Conservation (phyloP, 2,329 filamentous ascomycete species). For the Hawksworthiomyces lignivorus region DNA sequence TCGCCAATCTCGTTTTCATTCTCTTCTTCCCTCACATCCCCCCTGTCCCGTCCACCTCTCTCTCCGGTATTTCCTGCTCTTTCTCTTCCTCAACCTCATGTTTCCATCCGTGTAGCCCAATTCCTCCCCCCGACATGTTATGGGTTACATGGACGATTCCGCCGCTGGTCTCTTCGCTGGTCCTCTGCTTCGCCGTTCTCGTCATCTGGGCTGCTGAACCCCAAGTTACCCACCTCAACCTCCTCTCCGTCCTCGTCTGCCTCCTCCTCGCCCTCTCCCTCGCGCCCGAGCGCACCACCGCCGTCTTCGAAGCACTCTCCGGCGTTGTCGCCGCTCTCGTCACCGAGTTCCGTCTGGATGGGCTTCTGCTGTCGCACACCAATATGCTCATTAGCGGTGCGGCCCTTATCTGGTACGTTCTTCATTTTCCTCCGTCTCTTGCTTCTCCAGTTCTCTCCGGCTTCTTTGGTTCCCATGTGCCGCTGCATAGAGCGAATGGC, state of each 20-base stretch:
- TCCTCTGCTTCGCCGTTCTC: conserved; percentile 34
- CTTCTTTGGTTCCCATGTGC: not conserved
- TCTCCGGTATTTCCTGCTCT: no score
- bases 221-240: conserved; percentile 33
- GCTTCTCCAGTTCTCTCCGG: not conserved
- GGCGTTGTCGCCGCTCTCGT: conserved; percentile 25
- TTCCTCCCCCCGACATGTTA: conserved; percentile 36
- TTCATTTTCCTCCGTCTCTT: not conserved
- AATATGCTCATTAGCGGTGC: conserved; percentile 48
- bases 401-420: conserved; percentile 43
- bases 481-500: no score
- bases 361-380: conserved; percentile 39
- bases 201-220: conserved; percentile 38
- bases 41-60: not conserved
- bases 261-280: conserved; percentile 34
- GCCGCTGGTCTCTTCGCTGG: conserved; percentile 34
- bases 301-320: conserved; percentile 28
- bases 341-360: conserved; percentile 37
- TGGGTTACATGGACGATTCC: conserved; percentile 39
- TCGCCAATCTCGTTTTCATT: not conserved
- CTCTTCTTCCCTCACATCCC: not conserved
- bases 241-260: conserved; percentile 32
- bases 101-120: conserved; percentile 3
- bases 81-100: conserved; percentile 16
- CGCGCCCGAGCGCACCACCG: conserved; percentile 31